Percentiles rank a stretch among this genome's conserved stretches.
phyloP scores from a whole-genome alignment of 805 yeast genomes.

The Nakazawaea wickerhamii region DNA sequence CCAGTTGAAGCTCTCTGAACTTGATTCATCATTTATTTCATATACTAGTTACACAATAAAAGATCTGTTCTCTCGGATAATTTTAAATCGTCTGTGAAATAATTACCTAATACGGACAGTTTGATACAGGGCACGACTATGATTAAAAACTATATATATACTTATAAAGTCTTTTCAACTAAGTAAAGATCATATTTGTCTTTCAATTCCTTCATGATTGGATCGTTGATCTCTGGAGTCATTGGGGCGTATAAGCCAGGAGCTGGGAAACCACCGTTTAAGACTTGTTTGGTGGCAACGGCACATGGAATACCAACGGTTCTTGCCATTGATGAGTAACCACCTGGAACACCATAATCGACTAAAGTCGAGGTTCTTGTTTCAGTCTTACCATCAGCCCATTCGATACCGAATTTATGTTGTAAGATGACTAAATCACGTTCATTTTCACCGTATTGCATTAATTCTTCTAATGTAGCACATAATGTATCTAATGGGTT shows the following conservation, averaged over 20 bases:
- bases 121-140: no score
- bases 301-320: constrained; percentile 98
- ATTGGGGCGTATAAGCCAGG: constrained; percentile 94
- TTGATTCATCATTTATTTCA: constrained; percentile 9
- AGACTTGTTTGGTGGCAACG: constrained; percentile 82
- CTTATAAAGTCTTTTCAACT: constrained; percentile 72
- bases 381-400: constrained; percentile 90
- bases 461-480: constrained; percentile 89
- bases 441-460: constrained; percentile 95
- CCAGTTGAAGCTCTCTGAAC: constrained; percentile 8
- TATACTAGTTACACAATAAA: no score
- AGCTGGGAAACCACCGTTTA: constrained; percentile 67
- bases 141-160: no score
- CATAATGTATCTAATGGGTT: constrained; percentile 95
- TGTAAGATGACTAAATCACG: constrained; percentile 93
- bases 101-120: no score
- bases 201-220: constrained; percentile 87
- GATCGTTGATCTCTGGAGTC: constrained; percentile 83
- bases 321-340: constrained; percentile 98
- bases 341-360: constrained; percentile 88
- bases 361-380: constrained; percentile 93
- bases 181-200: constrained; percentile 84
- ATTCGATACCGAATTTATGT: constrained; percentile 96
- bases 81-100: no score
- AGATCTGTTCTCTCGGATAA: no score